A percentile compares a stretch with the other conserved stretches of the same genome.
These are phyloP conservation scores for Russula abietina DNA, from an alignment of 768 basidiomycete genomes.

Conservation along the genomic window DNA sequence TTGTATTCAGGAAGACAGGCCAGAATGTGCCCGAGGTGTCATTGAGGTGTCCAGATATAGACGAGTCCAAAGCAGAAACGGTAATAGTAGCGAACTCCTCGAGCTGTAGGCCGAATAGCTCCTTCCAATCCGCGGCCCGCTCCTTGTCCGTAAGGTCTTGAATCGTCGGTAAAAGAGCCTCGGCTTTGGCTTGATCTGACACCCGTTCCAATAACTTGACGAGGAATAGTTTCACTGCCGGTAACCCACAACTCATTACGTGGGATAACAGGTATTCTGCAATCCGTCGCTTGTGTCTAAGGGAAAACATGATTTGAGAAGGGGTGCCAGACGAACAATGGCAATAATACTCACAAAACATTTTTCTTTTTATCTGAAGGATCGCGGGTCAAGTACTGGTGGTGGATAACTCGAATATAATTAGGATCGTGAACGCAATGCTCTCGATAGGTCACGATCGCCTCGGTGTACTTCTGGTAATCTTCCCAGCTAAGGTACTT, in stretches of 20 bases:
- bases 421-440: slow-evolving; percentile 55
- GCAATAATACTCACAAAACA: slow-evolving; percentile 39
- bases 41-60: slow-evolving; percentile 42
- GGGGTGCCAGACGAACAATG: neutral
- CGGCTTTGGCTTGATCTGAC: slow-evolving; percentile 44
- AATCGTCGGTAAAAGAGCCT: slow-evolving; percentile 56
- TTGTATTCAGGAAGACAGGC: slow-evolving; percentile 42
- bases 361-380: slow-evolving; percentile 54
- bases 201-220: slow-evolving; percentile 45
- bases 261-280: slow-evolving; percentile 80
- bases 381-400: slow-evolving; percentile 43
- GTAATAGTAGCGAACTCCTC: slow-evolving; percentile 32
- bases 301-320: neutral
- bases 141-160: slow-evolving; percentile 32
- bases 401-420: slow-evolving; percentile 56
- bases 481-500: slow-evolving; percentile 70
- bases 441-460: slow-evolving; percentile 44
- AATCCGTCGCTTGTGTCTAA: slow-evolving; percentile 64
- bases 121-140: neutral
- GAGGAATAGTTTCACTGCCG: slow-evolving; percentile 46
- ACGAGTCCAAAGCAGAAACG: slow-evolving; percentile 48
- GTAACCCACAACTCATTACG: slow-evolving; percentile 49
- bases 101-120: slow-evolving; percentile 36
- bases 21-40: slow-evolving; percentile 42
- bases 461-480: slow-evolving; percentile 49